A percentile compares a stretch with the other conserved stretches of the same genome.
These are phyloP conservation scores for Colletotrichum sp. DNA, from an alignment of 2,329 filamentous ascomycete genomes.

Conservation along the genomic window DNA sequence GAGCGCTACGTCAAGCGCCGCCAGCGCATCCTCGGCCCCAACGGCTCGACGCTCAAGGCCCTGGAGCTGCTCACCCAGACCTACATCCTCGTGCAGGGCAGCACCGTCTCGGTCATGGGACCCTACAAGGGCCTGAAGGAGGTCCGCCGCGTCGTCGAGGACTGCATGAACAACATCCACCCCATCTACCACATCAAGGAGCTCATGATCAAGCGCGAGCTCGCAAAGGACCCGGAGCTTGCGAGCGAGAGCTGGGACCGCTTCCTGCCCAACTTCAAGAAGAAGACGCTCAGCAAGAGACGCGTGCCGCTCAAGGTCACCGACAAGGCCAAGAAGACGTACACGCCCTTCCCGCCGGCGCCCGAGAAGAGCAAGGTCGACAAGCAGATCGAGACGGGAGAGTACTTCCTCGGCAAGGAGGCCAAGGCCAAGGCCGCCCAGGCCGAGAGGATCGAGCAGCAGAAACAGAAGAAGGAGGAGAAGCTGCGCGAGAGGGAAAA, in stretches of 20 bases:
- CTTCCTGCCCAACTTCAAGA: conserved; percentile 97
- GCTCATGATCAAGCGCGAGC: conserved; percentile 90
- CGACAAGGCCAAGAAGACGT: conserved; percentile 92
- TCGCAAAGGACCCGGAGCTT: conserved; percentile 87
- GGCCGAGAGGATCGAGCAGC: conserved; percentile 82
- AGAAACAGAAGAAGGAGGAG: conserved; percentile 86
- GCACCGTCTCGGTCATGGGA: conserved; percentile 92
- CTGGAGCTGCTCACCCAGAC: conserved; percentile 89
- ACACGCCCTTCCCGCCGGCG: conserved; percentile 95
- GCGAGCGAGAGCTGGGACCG: conserved; percentile 92
- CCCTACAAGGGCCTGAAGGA: conserved; percentile 94
- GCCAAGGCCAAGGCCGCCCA: conserved; percentile 85
- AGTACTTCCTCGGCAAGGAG: conserved; percentile 94
- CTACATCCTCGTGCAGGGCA: conserved; percentile 95
- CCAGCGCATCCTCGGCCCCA: conserved; percentile 89
- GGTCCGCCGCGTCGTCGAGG: conserved; percentile 85
- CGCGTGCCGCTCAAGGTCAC: conserved; percentile 82
- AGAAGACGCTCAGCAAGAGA: conserved; percentile 84
- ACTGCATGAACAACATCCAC: conserved; percentile 97
- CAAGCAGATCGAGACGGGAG: conserved; percentile 94
- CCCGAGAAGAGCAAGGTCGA: conserved; percentile 99
- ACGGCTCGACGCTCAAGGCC: conserved; percentile 91
- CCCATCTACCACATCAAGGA: conserved; percentile 81
- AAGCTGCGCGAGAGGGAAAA: conserved; percentile 84
- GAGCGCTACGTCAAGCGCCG: conserved; percentile 94